Percentiles rank a stretch among this genome's conserved stretches.
Evolutionary conservation across 257 asterid species (phyloP).

Genomic region (Solanum stenotomum): DNA sequence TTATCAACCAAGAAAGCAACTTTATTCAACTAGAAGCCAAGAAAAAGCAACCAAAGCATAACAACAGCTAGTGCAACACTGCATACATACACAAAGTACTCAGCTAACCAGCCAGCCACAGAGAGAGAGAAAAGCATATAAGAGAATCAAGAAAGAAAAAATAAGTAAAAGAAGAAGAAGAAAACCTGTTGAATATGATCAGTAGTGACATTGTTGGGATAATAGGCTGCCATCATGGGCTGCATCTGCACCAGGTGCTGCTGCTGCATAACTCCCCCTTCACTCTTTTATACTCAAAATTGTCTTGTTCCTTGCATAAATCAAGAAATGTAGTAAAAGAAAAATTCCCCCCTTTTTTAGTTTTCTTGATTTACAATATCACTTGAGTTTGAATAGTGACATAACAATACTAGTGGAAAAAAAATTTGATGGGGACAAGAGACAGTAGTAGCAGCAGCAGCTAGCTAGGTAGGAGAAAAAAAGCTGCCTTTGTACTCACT

Average conservation of each 20-base stretch:
- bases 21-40: neutral
- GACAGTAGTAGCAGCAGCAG: conserved; percentile 1
- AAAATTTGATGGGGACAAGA: neutral
- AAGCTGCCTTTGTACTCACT: neutral
- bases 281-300: neutral
- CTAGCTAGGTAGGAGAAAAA: neutral
- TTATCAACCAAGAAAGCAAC: neutral
- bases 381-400: conserved; percentile 12
- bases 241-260: conserved; percentile 99
- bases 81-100: neutral
- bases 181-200: conserved; percentile 96
- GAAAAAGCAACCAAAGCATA: neutral
- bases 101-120: neutral
- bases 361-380: conserved; percentile 4
- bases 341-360: neutral
- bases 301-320: neutral
- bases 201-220: conserved; percentile 92
- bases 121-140: neutral
- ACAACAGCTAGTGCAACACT: neutral
- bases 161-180: neutral
- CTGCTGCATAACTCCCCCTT: conserved; percentile 30
- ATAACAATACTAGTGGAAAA: neutral
- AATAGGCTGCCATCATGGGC: conserved; percentile 99
- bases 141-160: neutral
- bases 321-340: neutral